Conservation (phyloP, 257 asterid genomes). For the Nicotiana noctiflora region DNA sequence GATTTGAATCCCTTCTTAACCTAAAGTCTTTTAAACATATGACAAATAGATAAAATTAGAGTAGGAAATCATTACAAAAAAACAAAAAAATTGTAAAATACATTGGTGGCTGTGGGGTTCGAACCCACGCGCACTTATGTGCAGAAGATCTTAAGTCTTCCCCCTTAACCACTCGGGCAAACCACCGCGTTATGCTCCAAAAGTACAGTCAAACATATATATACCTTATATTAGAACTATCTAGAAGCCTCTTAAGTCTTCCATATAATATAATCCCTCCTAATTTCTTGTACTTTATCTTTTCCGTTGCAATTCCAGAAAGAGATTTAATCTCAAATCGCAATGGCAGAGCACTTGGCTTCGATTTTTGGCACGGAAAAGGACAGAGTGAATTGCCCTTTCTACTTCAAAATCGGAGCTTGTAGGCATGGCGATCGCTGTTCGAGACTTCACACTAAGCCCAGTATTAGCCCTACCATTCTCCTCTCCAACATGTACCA, state of each 20-base stretch:
- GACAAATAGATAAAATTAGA: background rate
- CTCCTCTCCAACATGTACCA: slow-evolving; percentile 90
- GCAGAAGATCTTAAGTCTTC: slow-evolving; percentile 43
- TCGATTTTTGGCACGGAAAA: slow-evolving; percentile 87
- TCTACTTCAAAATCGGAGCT: slow-evolving; percentile 95
- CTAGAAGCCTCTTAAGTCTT: slow-evolving; percentile 3
- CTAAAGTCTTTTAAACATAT: background rate
- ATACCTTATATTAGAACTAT: background rate
- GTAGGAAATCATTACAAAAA: too few relatives aligned
- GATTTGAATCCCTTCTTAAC: too few relatives aligned
- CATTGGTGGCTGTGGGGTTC: slow-evolving; percentile 34
- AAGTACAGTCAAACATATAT: fast-evolving
- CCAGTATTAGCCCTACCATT: slow-evolving; percentile 83
- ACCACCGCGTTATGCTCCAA: background rate
- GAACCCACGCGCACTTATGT: slow-evolving; percentile 39
- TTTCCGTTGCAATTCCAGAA: background rate
- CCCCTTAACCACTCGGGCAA: slow-evolving; percentile 62
- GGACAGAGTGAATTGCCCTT: slow-evolving; percentile 91
- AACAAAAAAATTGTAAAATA: background rate
- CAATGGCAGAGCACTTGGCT: slow-evolving; percentile 92
- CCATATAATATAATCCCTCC: too few relatives aligned
- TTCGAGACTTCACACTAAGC: slow-evolving; percentile 91
- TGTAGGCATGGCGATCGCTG: slow-evolving; percentile 97
- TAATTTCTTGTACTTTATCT: background rate
- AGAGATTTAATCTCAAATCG: background rate